These are phyloP conservation scores for Russula sp. DNA, from an alignment of 768 basidiomycete species.

Conservation along the genomic window DNA sequence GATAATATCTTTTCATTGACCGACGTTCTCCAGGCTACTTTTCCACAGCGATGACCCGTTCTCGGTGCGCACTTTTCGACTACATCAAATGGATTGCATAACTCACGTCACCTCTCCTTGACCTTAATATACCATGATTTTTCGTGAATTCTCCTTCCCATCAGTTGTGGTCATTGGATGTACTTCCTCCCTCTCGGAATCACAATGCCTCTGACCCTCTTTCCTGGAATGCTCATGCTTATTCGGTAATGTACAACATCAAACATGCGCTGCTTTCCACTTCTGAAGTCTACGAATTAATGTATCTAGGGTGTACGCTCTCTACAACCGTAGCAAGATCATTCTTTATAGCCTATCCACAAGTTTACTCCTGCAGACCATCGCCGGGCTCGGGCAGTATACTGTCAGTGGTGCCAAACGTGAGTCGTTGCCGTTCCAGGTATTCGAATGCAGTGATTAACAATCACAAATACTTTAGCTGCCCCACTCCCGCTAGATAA, in stretches of 20 bases:
- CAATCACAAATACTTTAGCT: not conserved
- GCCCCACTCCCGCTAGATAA: slow-evolving; percentile 19
- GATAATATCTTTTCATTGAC: not conserved
- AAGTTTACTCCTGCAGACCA: slow-evolving; percentile 8
- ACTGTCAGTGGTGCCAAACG: slow-evolving; percentile 11
- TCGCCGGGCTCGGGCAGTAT: slow-evolving; percentile 20
- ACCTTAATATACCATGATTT: not conserved
- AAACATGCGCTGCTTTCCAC: not conserved
- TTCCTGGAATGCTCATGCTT: slow-evolving; percentile 21
- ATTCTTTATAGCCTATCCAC: slow-evolving; percentile 13
- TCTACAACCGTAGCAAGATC: slow-evolving; percentile 19
- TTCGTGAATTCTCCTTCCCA: not conserved
- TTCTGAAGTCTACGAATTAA: not conserved
- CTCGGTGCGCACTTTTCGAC: slow-evolving; percentile 11
- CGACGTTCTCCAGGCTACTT: slow-evolving; percentile 6
- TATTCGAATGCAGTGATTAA: not conserved
- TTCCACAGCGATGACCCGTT: slow-evolving; percentile 19
- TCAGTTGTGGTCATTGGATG: slow-evolving; percentile 19
- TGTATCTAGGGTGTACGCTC: slow-evolving; percentile 17
- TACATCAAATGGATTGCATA: too few relatives aligned
- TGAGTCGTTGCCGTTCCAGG: not conserved
- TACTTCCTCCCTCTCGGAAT: slow-evolving; percentile 20
- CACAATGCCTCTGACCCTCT: slow-evolving; percentile 15
- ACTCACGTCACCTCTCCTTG: not conserved
- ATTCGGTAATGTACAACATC: slow-evolving; percentile 10